Conservation (phyloP, 2,329 filamentous ascomycete genomes). For the Conoideocrella luteorostrata region DNA sequence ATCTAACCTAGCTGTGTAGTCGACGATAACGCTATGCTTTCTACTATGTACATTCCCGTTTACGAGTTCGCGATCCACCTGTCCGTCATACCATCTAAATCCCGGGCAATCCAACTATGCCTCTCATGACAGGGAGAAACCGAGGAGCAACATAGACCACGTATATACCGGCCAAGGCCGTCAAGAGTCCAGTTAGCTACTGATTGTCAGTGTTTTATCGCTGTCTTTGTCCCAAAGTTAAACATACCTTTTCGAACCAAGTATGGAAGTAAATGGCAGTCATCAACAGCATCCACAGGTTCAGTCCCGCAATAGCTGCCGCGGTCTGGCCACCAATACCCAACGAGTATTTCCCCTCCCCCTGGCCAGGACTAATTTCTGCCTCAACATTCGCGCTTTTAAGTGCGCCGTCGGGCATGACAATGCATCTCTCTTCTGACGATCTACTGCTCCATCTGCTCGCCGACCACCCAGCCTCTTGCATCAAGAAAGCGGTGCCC, state of each 20-base stretch:
- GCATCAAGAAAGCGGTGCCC: conserved; percentile 71
- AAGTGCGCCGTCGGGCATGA: conserved; percentile 59
- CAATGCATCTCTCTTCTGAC: conserved; percentile 58
- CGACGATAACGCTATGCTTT: too few species aligned
- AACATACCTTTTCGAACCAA: conserved; percentile 86
- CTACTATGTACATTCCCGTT: neutral
- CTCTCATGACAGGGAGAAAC: conserved; percentile 39
- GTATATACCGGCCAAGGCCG: conserved; percentile 41
- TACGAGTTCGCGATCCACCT: too few species aligned
- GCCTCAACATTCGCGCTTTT: conserved; percentile 50
- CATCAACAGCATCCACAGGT: conserved; percentile 97
- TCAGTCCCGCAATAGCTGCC: conserved; percentile 59
- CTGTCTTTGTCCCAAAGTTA: neutral
- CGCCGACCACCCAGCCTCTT: conserved; percentile 66
- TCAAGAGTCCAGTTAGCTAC: conserved; percentile 48
- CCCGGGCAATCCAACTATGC: conserved; percentile 44
- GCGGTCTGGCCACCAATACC: conserved; percentile 50
- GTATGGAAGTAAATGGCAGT: conserved; percentile 98
- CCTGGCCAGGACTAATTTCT: conserved; percentile 18
- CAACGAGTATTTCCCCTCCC: conserved; percentile 23
- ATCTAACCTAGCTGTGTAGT: too few species aligned
- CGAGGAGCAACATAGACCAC: conserved; percentile 46
- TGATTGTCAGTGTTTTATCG: conserved; percentile 16
- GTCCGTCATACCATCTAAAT: too few species aligned
- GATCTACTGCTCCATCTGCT: conserved; percentile 32